Evolutionary conservation across 805 yeast genomes (phyloP).

Genomic region (Maudiozyma serrabonitensis): DNA sequence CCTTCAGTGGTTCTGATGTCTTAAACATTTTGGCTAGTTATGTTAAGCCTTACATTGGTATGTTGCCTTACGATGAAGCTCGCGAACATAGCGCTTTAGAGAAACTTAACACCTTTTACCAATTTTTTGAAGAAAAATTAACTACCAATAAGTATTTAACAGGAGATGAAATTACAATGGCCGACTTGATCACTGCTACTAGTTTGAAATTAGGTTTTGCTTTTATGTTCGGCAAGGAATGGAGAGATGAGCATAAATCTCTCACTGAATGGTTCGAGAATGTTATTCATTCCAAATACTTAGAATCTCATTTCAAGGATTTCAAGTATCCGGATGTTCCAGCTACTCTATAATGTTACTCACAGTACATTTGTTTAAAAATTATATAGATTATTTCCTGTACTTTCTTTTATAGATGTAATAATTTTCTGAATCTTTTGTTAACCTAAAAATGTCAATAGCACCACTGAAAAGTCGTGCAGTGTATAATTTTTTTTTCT

Average conservation of each 20-base stretch:
- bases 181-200: constrained; percentile 12
- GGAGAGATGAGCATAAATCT: constrained; percentile 53
- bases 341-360: neutral
- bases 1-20: constrained; percentile 61
- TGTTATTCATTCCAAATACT: constrained; percentile 1
- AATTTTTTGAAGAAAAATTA: constrained; percentile 39
- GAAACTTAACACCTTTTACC: constrained; percentile 36
- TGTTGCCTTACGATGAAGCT: constrained; percentile 65
- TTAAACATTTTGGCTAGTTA: constrained; percentile 37
- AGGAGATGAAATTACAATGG: constrained; percentile 25
- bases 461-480: too few species aligned
- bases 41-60: constrained; percentile 53
- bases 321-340: neutral
- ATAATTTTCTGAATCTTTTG: too few species aligned
- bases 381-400: neutral
- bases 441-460: too few species aligned
- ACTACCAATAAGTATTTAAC: neutral
- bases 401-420: neutral
- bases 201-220: constrained; percentile 27
- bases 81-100: constrained; percentile 36
- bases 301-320: neutral
- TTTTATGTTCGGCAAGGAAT: constrained; percentile 47
- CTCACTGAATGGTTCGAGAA: constrained; percentile 20
- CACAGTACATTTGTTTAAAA: too few species aligned
- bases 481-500: too few species aligned